Percentiles rank a stretch among this genome's conserved stretches.
Conservation (phyloP, 1,284 basidiomycete species). For the Ceratobasidium theobromae region DNA sequence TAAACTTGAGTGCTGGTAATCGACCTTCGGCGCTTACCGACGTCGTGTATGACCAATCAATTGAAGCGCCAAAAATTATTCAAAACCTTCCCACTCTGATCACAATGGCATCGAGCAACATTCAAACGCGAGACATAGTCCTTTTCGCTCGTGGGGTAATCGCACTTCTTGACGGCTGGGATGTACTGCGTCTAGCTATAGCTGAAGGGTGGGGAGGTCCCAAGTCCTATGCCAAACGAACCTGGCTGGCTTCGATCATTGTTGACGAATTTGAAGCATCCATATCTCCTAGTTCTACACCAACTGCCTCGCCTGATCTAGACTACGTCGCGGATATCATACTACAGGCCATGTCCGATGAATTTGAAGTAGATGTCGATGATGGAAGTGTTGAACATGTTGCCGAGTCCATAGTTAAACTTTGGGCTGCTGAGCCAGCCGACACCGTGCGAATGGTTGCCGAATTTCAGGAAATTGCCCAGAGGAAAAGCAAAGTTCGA, state of each 20-base stretch:
- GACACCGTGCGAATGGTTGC: conserved; percentile 52
- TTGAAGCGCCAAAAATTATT: conserved; percentile 22
- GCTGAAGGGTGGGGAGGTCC: conserved; percentile 81
- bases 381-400: conserved; percentile 75
- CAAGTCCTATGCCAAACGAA: conserved; percentile 67
- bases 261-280: conserved; percentile 77
- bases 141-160: conserved; percentile 83
- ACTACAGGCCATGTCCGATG: conserved; percentile 77
- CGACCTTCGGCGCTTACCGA: conserved; percentile 18
- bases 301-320: conserved; percentile 66
- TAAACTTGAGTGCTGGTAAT: too few relatives aligned
- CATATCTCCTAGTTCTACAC: conserved; percentile 43
- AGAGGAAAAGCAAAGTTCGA: conserved; percentile 59
- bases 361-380: conserved; percentile 79
- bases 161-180: conserved; percentile 77
- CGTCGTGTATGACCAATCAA: conserved; percentile 9
- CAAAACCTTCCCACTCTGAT: not conserved
- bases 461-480: conserved; percentile 63
- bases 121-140: conserved; percentile 41
- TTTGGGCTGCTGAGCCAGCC: conserved; percentile 59
- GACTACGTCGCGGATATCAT: conserved; percentile 77
- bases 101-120: conserved; percentile 17
- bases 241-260: conserved; percentile 77
- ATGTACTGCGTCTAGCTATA: conserved; percentile 79
- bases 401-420: conserved; percentile 63